Conservation (phyloP, 2,329 filamentous ascomycete species). For the Pezicula neosporulosa region DNA sequence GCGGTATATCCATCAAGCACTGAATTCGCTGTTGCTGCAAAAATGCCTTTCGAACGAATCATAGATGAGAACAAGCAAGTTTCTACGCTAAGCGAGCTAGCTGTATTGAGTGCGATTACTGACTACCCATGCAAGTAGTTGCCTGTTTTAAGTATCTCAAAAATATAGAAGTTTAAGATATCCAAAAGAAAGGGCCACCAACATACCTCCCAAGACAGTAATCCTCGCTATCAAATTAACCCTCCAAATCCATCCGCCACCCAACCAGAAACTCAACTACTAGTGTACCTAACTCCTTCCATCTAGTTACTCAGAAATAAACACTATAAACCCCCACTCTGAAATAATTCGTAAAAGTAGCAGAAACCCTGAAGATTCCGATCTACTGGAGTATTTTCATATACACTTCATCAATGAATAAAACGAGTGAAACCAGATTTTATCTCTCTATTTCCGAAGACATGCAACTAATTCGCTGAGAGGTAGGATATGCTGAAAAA, state of each 20-base stretch:
- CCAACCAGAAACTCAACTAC: constrained; percentile 15
- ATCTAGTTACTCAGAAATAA: constrained; percentile 23
- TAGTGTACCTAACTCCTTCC: constrained; percentile 18
- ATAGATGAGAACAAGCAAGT: too few species aligned
- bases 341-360: constrained; percentile 19
- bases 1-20: too few species aligned
- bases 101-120: too few species aligned
- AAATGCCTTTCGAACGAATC: too few species aligned
- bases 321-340: constrained; percentile 22
- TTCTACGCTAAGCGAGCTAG: too few species aligned
- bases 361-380: constrained; percentile 22
- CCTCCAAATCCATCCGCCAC: constrained; percentile 26
- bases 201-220: constrained; percentile 14
- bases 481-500: constrained; percentile 11
- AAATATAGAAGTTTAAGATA: neutral
- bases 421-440: constrained; percentile 17
- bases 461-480: constrained; percentile 19
- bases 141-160: neutral
- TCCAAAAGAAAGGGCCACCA: neutral
- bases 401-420: constrained; percentile 30
- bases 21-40: too few species aligned
- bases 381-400: constrained; percentile 25
- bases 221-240: constrained; percentile 23
- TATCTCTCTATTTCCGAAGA: constrained; percentile 23
- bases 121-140: neutral